phyloP scores from a whole-genome alignment of 1,284 basidiomycete species.

The Mycosarcoma maydis region DNA sequence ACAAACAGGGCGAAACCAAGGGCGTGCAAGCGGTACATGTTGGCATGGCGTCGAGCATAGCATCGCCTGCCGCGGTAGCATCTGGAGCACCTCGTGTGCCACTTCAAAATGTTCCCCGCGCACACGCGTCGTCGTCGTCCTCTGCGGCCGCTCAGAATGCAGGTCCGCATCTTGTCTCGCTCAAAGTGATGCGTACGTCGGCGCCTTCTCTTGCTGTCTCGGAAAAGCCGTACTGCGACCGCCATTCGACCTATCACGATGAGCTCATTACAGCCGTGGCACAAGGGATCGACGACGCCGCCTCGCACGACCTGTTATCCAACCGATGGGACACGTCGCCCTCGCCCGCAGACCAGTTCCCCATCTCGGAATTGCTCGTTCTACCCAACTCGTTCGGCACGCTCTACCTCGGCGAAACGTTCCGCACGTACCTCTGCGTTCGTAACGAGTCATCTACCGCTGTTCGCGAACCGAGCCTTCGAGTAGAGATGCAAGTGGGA shows the following conservation, averaged over 20 bases:
- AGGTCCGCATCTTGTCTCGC: constrained; percentile 49
- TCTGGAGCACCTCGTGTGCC: neutral
- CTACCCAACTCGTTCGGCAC: constrained; percentile 55
- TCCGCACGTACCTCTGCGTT: constrained; percentile 60
- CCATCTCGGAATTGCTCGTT: constrained; percentile 22
- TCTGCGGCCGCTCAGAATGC: constrained; percentile 2
- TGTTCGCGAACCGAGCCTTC: constrained; percentile 45
- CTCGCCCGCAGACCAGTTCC: constrained; percentile 9
- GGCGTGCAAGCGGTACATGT: no score
- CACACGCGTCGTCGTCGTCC: neutral
- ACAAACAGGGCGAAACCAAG: no score
- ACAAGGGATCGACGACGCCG: constrained; percentile 3
- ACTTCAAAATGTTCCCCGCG: neutral
- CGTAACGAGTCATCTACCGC: constrained; percentile 52
- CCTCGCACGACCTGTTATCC: constrained; percentile 10
- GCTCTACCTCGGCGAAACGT: constrained; percentile 62
- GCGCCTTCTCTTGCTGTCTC: constrained; percentile 32
- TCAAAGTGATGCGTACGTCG: constrained; percentile 58
- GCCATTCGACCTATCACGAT: neutral
- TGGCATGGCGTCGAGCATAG: constrained; percentile 8
- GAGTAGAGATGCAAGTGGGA: constrained; percentile 61
- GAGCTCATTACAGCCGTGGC: constrained; percentile 9
- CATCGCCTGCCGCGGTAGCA: constrained; percentile 1
- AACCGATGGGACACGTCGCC: constrained; percentile 1
- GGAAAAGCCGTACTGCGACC: constrained; percentile 47